Evolutionary conservation across 1,284 basidiomycete genomes (phyloP).

Genomic region (Schizopora paradoxa): DNA sequence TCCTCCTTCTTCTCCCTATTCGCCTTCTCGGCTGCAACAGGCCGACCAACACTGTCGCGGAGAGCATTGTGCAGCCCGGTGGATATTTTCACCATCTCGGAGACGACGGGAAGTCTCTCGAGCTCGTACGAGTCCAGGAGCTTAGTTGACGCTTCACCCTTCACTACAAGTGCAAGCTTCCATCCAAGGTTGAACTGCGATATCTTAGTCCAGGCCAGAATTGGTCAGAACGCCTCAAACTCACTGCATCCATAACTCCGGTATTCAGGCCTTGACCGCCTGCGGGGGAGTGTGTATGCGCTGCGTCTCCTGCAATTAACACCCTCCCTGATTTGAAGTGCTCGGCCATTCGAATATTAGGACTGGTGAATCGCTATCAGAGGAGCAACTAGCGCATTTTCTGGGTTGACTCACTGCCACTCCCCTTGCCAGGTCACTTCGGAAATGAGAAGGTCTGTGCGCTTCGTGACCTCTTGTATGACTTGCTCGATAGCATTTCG

Average conservation of each 20-base stretch:
- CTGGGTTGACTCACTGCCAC: constrained; percentile 8
- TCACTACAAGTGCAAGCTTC: constrained; percentile 37
- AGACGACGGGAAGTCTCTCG: constrained; percentile 36
- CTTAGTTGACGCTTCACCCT: constrained; percentile 26
- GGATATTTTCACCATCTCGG: constrained; percentile 29
- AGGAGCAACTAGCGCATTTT: too few species aligned
- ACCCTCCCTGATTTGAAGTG: constrained; percentile 30
- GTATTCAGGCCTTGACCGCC: constrained; percentile 43
- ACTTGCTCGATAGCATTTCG: background rate
- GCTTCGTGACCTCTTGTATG: background rate
- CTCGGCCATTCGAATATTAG: constrained; percentile 35
- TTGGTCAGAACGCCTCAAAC: constrained; percentile 9
- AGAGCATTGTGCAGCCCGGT: background rate
- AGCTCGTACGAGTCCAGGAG: constrained; percentile 32
- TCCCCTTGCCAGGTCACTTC: constrained; percentile 6
- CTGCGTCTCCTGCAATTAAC: constrained; percentile 37
- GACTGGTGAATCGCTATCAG: constrained; percentile 26
- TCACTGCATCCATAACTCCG: constrained; percentile 36
- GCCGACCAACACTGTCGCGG: background rate
- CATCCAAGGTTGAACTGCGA: constrained; percentile 36
- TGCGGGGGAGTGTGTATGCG: constrained; percentile 38
- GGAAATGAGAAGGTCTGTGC: constrained; percentile 4
- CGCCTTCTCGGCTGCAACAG: background rate
- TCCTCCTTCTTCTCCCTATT: background rate
- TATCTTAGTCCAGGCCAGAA: background rate